A percentile compares a stretch with the other conserved stretches of the same genome.
Evolutionary conservation across 164 flowering plant genomes (phyloP).

Genomic region (Vitis cinerea): DNA sequence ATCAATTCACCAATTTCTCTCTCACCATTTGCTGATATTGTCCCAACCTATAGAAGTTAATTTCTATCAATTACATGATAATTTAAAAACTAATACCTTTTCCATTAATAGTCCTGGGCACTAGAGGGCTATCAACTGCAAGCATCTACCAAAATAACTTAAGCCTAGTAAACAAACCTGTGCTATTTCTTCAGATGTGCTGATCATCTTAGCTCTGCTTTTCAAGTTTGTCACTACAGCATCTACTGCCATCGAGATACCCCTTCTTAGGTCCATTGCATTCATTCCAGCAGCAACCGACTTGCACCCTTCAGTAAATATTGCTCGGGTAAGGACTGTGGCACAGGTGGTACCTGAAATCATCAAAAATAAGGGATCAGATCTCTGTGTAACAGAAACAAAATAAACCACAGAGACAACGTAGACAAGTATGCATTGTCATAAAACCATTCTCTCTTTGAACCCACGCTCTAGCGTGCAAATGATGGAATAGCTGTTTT

Average conservation of each 20-base stretch:
- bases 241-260: constrained; percentile 93
- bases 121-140: neutral
- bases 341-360: constrained; percentile 96
- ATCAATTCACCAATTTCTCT: constrained; percentile 96
- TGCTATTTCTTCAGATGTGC: constrained; percentile 95
- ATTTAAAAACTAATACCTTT: no score
- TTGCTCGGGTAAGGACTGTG: constrained; percentile 86
- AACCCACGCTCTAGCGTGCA: no score
- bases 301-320: constrained; percentile 92
- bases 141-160: neutral
- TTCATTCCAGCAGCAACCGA: constrained; percentile 99
- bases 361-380: neutral
- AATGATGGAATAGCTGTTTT: no score
- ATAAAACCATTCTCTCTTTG: no score
- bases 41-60: constrained; percentile 64
- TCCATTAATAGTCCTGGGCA: no score
- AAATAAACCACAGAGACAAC: no score
- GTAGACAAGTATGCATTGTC: no score
- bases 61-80: neutral
- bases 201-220: constrained; percentile 85
- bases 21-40: constrained; percentile 97
- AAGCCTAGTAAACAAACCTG: constrained; percentile 49
- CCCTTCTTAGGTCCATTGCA: constrained; percentile 95
- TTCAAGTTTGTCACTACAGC: constrained; percentile 85
- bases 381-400: no score